Percentiles rank a stretch among this genome's conserved stretches.
These are phyloP conservation scores for Afroboletus lepidellus DNA, from an alignment of 1,284 basidiomycete species.

Conservation along the genomic window DNA sequence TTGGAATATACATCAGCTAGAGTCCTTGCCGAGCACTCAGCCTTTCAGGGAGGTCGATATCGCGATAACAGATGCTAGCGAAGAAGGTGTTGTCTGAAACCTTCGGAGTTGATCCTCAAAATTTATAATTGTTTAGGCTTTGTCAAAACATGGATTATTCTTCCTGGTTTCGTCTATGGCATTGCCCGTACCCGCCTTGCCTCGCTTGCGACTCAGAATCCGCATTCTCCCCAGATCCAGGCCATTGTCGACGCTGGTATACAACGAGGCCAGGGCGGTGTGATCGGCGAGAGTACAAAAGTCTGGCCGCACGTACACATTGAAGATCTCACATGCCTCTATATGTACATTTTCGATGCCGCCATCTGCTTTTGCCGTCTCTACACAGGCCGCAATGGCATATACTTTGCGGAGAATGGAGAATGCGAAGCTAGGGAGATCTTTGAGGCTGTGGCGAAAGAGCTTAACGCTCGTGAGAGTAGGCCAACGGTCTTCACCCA, in stretches of 20 bases:
- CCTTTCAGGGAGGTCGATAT: slow-evolving; percentile 36
- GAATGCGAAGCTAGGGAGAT: slow-evolving; percentile 28
- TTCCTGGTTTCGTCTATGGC: slow-evolving; percentile 36
- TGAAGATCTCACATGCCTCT: slow-evolving; percentile 33
- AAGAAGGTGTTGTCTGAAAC: slow-evolving; percentile 26
- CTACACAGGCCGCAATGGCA: slow-evolving; percentile 31
- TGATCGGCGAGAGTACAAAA: slow-evolving; percentile 36
- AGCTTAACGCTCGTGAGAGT: slow-evolving; percentile 20
- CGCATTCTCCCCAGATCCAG: slow-evolving; percentile 29
- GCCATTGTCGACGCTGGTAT: slow-evolving; percentile 27
- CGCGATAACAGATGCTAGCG: slow-evolving; percentile 31
- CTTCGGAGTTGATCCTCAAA: neutral
- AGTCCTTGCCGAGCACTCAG: slow-evolving; percentile 33
- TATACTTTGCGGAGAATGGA: slow-evolving; percentile 35
- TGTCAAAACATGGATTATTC: slow-evolving; percentile 32
- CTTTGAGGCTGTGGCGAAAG: slow-evolving; percentile 20
- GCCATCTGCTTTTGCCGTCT: slow-evolving; percentile 23
- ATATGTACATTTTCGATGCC: slow-evolving; percentile 34
- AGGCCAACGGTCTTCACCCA: slow-evolving; percentile 30
- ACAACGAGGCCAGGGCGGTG: slow-evolving; percentile 30
- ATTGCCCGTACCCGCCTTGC: slow-evolving; percentile 28
- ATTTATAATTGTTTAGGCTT: slow-evolving; percentile 22
- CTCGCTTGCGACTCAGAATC: slow-evolving; percentile 31
- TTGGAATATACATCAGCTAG: slow-evolving; percentile 35
- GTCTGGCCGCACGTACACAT: slow-evolving; percentile 36